These are phyloP conservation scores for Infundibulicybe gibba DNA, from an alignment of 768 basidiomycete genomes.

Conservation along the genomic window DNA sequence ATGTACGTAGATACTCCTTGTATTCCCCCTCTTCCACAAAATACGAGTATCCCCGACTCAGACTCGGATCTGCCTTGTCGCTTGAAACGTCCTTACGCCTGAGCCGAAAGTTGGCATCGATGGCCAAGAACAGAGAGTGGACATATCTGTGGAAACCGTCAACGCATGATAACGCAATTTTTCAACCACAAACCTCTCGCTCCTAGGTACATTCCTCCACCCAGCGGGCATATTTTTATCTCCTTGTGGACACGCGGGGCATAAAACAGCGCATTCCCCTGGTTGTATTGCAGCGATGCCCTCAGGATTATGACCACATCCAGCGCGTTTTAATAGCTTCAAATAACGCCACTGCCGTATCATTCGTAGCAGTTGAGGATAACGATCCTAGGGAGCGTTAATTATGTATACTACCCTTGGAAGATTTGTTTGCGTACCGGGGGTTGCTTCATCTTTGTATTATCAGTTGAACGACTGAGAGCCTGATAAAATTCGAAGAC, in stretches of 20 bases:
- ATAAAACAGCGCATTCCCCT: slow-evolving; percentile 18
- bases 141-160: slow-evolving; percentile 11
- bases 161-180: neutral
- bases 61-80: slow-evolving; percentile 19
- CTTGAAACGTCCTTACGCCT: slow-evolving; percentile 22
- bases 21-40: slow-evolving; percentile 20
- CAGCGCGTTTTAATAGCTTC: slow-evolving; percentile 9
- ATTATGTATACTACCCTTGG: too few species aligned
- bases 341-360: slow-evolving; percentile 12
- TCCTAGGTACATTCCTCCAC: slow-evolving; percentile 11
- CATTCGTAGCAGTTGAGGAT: slow-evolving; percentile 6
- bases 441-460: slow-evolving; percentile 5
- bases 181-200: slow-evolving; percentile 7
- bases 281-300: slow-evolving; percentile 7
- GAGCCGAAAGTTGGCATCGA: slow-evolving; percentile 29
- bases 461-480: slow-evolving; percentile 5
- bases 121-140: slow-evolving; percentile 21
- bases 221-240: slow-evolving; percentile 16
- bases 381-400: slow-evolving; percentile 8
- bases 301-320: slow-evolving; percentile 10
- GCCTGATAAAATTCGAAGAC: slow-evolving; percentile 8
- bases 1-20: slow-evolving; percentile 15
- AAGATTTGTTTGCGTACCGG: slow-evolving; percentile 4
- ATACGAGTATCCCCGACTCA: slow-evolving; percentile 23
- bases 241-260: slow-evolving; percentile 23